phyloP scores from a whole-genome alignment of 1,284 basidiomycete genomes.

The Lentinus polychrous region DNA sequence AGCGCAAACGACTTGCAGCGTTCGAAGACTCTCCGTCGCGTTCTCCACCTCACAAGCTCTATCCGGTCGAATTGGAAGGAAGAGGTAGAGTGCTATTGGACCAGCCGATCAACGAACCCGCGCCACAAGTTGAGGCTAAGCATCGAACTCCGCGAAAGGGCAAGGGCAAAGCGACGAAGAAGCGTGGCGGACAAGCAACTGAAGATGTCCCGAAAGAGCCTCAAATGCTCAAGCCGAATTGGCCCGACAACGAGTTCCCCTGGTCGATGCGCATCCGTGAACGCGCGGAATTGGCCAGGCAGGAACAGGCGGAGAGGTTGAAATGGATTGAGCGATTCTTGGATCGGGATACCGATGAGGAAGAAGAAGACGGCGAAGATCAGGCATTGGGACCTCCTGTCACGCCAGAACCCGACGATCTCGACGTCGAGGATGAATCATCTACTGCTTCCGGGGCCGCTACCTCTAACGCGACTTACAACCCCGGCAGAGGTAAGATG shows the following conservation, averaged over 20 bases:
- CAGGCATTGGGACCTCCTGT: constrained; percentile 28
- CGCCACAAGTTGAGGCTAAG: constrained; percentile 23
- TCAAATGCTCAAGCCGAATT: constrained; percentile 48
- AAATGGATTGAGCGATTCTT: constrained; percentile 52
- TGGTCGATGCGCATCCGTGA: constrained; percentile 59
- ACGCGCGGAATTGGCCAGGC: constrained; percentile 40
- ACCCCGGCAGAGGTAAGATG: constrained; percentile 51
- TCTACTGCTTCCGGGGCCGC: constrained; percentile 13
- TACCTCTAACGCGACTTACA: neutral
- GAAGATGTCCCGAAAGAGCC: constrained; percentile 8
- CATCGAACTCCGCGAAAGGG: constrained; percentile 27
- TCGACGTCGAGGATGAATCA: constrained; percentile 26
- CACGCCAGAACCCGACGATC: neutral
- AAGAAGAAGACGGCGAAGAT: constrained; percentile 43
- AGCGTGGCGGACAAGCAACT: constrained; percentile 11
- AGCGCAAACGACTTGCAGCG: constrained; percentile 56
- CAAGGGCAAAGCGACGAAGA: constrained; percentile 21
- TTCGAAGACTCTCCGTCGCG: constrained; percentile 33
- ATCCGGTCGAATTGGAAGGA: constrained; percentile 56
- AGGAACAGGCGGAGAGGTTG: constrained; percentile 52
- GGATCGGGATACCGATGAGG: constrained; percentile 50
- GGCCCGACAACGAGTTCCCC: constrained; percentile 71
- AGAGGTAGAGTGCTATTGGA: constrained; percentile 61
- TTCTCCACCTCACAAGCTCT: constrained; percentile 32
- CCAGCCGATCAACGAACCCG: constrained; percentile 26